Conservation (phyloP, 2,329 filamentous ascomycete genomes). For the Fusarium vanettenii region DNA sequence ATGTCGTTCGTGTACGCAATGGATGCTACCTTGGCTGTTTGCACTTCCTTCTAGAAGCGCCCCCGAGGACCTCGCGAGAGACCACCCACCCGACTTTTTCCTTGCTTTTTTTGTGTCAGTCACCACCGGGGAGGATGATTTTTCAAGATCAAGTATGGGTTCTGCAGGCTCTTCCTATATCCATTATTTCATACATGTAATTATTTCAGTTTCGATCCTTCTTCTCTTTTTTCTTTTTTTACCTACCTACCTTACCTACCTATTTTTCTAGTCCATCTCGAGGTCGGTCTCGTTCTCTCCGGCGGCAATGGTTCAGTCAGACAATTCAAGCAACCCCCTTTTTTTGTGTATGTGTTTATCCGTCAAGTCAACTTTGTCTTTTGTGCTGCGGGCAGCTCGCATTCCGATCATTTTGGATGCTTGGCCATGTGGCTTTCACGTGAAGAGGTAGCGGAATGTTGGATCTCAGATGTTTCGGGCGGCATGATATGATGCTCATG, state of each 20-base stretch:
- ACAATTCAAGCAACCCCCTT: constrained; percentile 42
- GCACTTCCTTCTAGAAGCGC: constrained; percentile 11
- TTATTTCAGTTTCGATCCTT: constrained; percentile 27
- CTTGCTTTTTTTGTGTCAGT: constrained; percentile 37
- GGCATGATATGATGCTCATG: neutral
- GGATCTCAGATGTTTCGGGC: neutral
- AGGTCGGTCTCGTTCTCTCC: constrained; percentile 42
- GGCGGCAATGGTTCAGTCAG: constrained; percentile 44
- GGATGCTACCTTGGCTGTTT: neutral
- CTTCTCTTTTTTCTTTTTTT: constrained; percentile 23
- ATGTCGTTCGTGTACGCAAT: constrained; percentile 28
- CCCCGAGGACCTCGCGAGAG: constrained; percentile 42
- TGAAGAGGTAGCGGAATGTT: constrained; percentile 25
- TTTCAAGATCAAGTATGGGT: constrained; percentile 44
- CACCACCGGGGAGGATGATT: constrained; percentile 39
- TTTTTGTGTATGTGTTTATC: constrained; percentile 22
- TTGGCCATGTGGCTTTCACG: constrained; percentile 19
- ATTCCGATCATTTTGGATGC: constrained; percentile 16
- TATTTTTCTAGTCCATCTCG: constrained; percentile 29
- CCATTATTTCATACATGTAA: constrained; percentile 46
- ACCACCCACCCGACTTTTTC: constrained; percentile 34
- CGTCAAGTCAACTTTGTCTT: neutral
- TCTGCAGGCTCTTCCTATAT: constrained; percentile 43
- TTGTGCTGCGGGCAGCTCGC: constrained; percentile 8
- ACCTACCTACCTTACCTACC: constrained; percentile 4